Evolutionary conservation across 2,329 filamentous ascomycete genomes (phyloP).

Genomic region (Aspergillus terreus): DNA sequence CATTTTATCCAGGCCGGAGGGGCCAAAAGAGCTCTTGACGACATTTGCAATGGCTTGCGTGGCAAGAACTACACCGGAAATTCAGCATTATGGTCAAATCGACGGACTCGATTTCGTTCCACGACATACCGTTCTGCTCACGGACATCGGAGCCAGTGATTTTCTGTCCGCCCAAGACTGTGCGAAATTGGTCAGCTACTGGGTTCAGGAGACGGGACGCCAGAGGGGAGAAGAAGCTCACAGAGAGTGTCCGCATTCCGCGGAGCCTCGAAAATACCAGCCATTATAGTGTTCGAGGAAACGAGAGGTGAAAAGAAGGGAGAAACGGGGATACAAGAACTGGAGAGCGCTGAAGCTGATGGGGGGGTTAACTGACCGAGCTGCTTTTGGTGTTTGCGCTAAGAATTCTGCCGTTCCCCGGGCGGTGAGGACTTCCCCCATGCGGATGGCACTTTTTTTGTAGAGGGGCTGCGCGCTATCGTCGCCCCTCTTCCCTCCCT

Average conservation of each 20-base stretch:
- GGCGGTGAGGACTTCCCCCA: constrained; percentile 32
- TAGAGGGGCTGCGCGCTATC: not conserved
- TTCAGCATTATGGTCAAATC: constrained; percentile 1
- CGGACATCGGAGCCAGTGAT: constrained; percentile 95
- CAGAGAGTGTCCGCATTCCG: constrained; percentile 88
- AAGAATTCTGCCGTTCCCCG: constrained; percentile 39
- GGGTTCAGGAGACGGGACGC: constrained; percentile 1
- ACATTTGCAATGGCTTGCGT: constrained; percentile 98
- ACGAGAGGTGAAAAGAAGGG: not conserved
- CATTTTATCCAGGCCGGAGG: constrained; percentile 98
- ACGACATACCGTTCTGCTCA: constrained; percentile 79
- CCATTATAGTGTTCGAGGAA: constrained; percentile 57
- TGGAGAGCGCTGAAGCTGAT: constrained; percentile 19
- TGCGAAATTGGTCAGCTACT: constrained; percentile 32
- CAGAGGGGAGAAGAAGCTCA: constrained; percentile 38
- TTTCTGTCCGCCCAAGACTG: constrained; percentile 91
- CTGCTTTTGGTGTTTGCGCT: constrained; percentile 21
- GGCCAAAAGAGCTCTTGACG: constrained; percentile 97
- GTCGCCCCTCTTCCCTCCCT: not conserved
- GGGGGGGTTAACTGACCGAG: constrained; percentile 22
- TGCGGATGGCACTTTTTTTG: not conserved
- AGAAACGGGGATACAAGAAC: constrained; percentile 9
- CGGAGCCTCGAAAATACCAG: constrained; percentile 92
- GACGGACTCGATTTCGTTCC: not conserved
- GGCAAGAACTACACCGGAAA: constrained; percentile 64